Base-by-base conservation (phyloP, 2,329 filamentous ascomycete genomes). In the Coniochaeta hoffmannii region DNA sequence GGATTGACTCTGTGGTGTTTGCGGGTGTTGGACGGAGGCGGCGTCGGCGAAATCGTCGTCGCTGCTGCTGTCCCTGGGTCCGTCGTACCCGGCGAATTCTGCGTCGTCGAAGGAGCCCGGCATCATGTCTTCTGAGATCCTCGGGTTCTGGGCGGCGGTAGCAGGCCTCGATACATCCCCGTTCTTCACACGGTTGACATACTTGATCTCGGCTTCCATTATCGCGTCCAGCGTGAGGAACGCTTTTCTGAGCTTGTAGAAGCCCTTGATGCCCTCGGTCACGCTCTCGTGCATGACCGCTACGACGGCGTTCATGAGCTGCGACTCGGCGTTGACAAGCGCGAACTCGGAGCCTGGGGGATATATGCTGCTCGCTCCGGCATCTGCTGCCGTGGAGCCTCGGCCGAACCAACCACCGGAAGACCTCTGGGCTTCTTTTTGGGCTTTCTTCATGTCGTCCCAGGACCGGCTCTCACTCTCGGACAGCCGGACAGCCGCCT, bases 271-370 rank as follows among this genome's bases (percentile, higher is more conserved):
- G 15, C 86, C 90, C 69, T 97, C 94, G 0, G 92, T 93, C 63
- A 97, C 73, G 67, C 89, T 96, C 74, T 97, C 94, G 61, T 95
- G 95, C 63, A 97, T 74, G 15, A 97, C 89, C 0, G 85, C 90
- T 0, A 97, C 85, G 1, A 99, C 87, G 0, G 92, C 92, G 56
- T 83, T 82, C 87, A 97, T 96, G 59, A 97, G 78, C 70, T 96
- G 90, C 1, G 90, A 83, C 73, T 97, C 86, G 4, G 91, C 89
- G 57, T 90, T 83, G 58, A 90, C 89, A 4, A 97, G 76, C 2
- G 89, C 84, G 68, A 89, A 97, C 72, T 99, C 93, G 5, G 88
- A 89, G 1, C 94, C 94, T 0, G 89, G 80, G 0, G 88, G 85
- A 64, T 96, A 97, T 24, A 96, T 73, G 5, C 58, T 58, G 11